Evolutionary conservation across 192 early-diverging fungal genomes (phyloP).

Genomic region (Dissophora ornata): DNA sequence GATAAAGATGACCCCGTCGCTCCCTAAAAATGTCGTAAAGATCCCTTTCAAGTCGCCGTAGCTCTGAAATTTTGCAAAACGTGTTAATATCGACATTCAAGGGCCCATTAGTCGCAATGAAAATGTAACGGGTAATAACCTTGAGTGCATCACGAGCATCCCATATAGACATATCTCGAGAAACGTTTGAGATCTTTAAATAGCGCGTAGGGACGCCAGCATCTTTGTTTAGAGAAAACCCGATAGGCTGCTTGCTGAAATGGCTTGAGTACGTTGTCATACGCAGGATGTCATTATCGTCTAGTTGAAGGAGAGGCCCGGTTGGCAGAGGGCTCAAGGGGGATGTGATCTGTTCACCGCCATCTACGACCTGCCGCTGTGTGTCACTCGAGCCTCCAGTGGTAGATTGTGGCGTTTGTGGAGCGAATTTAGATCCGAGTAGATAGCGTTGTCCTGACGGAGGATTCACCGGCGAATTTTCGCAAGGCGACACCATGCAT

Average conservation of each 20-base stretch:
- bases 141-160: constrained; percentile 31
- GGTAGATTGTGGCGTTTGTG: too few relatives aligned
- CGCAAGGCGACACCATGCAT: too few relatives aligned
- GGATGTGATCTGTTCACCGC: background rate
- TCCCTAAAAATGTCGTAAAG: constrained; percentile 42
- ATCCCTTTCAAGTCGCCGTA: constrained; percentile 57
- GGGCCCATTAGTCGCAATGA: too few relatives aligned
- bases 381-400: too few relatives aligned
- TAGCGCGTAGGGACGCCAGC: constrained; percentile 17
- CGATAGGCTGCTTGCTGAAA: background rate
- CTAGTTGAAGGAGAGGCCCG: background rate
- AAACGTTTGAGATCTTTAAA: constrained; percentile 21
- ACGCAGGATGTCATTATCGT: background rate
- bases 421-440: too few relatives aligned
- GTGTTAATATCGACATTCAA: background rate
- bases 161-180: constrained; percentile 34
- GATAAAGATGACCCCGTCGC: constrained; percentile 49
- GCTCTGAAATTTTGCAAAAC: too few relatives aligned
- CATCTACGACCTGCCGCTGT: too few relatives aligned
- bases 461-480: too few relatives aligned
- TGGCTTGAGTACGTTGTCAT: background rate
- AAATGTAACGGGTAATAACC: background rate
- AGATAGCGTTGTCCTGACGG: too few relatives aligned
- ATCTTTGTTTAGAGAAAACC: background rate
- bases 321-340: background rate